Evolutionary conservation across 2,329 filamentous ascomycete species (phyloP), one percentile per base, ranked within the genome.

Genomic region (Sclerotinia nivalis): DNA sequence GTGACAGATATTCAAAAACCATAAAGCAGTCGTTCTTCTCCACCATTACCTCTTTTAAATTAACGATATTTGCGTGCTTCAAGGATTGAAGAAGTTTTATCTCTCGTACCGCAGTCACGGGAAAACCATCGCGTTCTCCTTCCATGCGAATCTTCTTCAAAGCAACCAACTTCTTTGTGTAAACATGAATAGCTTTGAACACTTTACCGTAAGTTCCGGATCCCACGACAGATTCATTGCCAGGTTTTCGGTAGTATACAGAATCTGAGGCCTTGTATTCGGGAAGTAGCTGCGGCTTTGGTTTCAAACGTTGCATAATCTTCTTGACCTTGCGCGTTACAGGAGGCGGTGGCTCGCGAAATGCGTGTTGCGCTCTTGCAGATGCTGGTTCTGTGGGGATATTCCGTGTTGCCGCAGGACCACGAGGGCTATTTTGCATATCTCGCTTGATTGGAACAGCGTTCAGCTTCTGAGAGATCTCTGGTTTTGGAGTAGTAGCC

Each of bases 21-120:
- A 99, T 99, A 81, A 97, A 99, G 80, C 96, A 99, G 80, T 98
- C 94, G 75, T 98, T 98, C 78, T 91, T 92, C 81, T 99, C 96
- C 2, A 99, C 96, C 96, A 99, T 99, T 74, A 96, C 93, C 81
- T 97, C 93, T 74, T 92, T 88, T 25, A 97, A 83, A 54, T 89
- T 89, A 70, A 97, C 93, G 65, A 97, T 89, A 76, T 96, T 97
- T 71, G 85, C 82, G 76, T 97, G 93, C 72, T 90, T 89, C 31
- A 97, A 84, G 4, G 92, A 94, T 78, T 97, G 93, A n/a, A 97
- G 84, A 34, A 97, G 84, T 79, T 96, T 96, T 83, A 97, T 94
- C 80, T 97, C 93, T 71, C 93, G 89, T 37, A 96, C 92, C 0
- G 93, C 93, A 0, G 93, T 97, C 58, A 97, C 93, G 0, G 93